Evolutionary conservation across 2,329 filamentous ascomycete genomes (phyloP).

Genomic region (Hymenoscyphus fraxineus): DNA sequence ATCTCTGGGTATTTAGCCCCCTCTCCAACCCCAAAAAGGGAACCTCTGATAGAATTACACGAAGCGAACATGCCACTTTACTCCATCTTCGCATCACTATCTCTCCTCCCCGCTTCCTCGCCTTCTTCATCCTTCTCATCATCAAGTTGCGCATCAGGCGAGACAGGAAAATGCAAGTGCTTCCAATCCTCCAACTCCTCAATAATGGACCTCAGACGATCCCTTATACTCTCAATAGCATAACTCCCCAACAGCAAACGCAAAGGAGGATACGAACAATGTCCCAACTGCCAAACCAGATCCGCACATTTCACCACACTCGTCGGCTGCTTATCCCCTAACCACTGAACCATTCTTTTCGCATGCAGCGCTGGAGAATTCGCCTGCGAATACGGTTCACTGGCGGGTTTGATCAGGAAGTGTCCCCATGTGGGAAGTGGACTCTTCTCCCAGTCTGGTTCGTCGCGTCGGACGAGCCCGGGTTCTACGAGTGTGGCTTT

Average conservation of each 20-base stretch:
- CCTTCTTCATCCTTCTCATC: slow-evolving; percentile 35
- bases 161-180: slow-evolving; percentile 66
- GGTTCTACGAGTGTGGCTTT: slow-evolving; percentile 92
- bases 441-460: slow-evolving; percentile 52
- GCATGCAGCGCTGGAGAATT: slow-evolving; percentile 85
- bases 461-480: slow-evolving; percentile 81
- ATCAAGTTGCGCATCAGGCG: slow-evolving; percentile 40
- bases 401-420: slow-evolving; percentile 83
- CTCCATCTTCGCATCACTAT: slow-evolving; percentile 16
- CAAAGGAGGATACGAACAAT: slow-evolving; percentile 90
- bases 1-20: background rate
- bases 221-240: slow-evolving; percentile 91
- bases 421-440: slow-evolving; percentile 82
- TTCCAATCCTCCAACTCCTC: slow-evolving; percentile 96
- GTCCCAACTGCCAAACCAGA: slow-evolving; percentile 88
- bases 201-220: slow-evolving; percentile 82
- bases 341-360: slow-evolving; percentile 88
- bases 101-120: slow-evolving; percentile 27
- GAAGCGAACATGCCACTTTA: background rate
- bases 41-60: background rate
- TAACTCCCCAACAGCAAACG: slow-evolving; percentile 85
- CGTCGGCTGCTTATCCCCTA: slow-evolving; percentile 86
- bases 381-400: slow-evolving; percentile 72
- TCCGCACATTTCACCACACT: slow-evolving; percentile 91
- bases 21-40: background rate